Evolutionary conservation across 75 land plant genomes (phyloP).

Genomic region (Selaginella tamariscina): DNA sequence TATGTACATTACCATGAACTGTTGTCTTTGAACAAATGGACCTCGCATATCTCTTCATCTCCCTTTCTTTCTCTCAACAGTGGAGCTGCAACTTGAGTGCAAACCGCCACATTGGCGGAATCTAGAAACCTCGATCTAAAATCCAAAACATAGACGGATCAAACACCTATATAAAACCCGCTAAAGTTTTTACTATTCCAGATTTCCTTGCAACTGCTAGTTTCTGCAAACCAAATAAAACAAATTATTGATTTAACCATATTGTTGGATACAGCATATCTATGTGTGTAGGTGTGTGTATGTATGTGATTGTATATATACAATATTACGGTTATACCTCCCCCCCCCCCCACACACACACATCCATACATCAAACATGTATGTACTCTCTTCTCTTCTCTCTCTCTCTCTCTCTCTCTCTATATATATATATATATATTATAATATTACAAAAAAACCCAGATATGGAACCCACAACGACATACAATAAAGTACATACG

Average conservation of each 20-base stretch:
- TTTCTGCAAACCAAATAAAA: neutral
- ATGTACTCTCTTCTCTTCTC: no score
- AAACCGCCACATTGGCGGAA: neutral
- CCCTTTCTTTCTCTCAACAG: neutral
- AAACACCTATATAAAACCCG: neutral
- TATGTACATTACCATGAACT: neutral
- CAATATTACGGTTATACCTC: no score
- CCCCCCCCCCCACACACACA: no score
- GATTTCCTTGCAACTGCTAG: slow-evolving; percentile 9
- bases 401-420: no score
- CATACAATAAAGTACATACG: neutral
- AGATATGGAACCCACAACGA: no score
- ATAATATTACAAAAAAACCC: no score
- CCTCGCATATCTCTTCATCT: neutral
- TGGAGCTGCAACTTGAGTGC: neutral
- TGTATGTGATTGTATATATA: no score
- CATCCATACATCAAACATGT: no score
- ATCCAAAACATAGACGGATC: neutral
- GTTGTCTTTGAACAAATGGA: slow-evolving; percentile 1
- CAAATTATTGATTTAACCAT: neutral
- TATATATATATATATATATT: no score
- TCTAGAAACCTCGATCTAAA: neutral
- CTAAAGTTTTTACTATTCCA: slow-evolving; percentile 6
- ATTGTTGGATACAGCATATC: no score
- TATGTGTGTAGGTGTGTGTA: no score